Percentiles rank a stretch among this genome's conserved stretches.
phyloP scores from a whole-genome alignment of 2,329 filamentous ascomycete genomes.

The Rhynchosporium agropyri region DNA sequence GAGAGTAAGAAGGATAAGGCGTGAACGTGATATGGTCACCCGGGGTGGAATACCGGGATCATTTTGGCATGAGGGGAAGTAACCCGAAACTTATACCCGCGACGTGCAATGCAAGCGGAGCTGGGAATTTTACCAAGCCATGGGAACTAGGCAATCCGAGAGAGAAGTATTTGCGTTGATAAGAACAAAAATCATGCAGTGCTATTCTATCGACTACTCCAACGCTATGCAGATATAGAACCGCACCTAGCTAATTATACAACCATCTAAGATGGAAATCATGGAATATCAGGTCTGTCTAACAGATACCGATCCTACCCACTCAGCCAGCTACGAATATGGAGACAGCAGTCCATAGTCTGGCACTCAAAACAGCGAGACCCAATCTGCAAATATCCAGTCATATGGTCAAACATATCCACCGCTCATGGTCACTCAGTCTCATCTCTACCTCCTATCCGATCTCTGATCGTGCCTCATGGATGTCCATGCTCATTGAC shows the following conservation, averaged over 20 bases:
- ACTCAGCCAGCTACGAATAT: slow-evolving; percentile 2
- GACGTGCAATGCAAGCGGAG: background rate
- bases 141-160: background rate
- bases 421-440: background rate
- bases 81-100: background rate
- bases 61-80: background rate
- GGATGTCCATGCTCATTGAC: background rate
- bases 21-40: background rate
- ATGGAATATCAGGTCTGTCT: slow-evolving; percentile 4
- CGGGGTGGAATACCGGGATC: background rate
- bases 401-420: background rate
- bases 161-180: background rate
- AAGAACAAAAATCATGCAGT: slow-evolving; percentile 5
- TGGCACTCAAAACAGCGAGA: slow-evolving; percentile 15
- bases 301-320: slow-evolving; percentile 10
- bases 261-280: slow-evolving; percentile 7
- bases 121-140: background rate
- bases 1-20: slow-evolving; percentile 36
- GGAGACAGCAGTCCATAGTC: slow-evolving; percentile 12
- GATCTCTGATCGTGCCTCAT: background rate
- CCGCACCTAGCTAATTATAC: slow-evolving; percentile 6
- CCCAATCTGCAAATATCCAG: slow-evolving; percentile 5
- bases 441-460: background rate
- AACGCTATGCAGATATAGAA: slow-evolving; percentile 16
- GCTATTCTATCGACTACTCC: background rate